Evolutionary conservation across 1,284 basidiomycete genomes (phyloP), one percentile per base, ranked within the genome.

Genomic region (Tylopilus sp.): DNA sequence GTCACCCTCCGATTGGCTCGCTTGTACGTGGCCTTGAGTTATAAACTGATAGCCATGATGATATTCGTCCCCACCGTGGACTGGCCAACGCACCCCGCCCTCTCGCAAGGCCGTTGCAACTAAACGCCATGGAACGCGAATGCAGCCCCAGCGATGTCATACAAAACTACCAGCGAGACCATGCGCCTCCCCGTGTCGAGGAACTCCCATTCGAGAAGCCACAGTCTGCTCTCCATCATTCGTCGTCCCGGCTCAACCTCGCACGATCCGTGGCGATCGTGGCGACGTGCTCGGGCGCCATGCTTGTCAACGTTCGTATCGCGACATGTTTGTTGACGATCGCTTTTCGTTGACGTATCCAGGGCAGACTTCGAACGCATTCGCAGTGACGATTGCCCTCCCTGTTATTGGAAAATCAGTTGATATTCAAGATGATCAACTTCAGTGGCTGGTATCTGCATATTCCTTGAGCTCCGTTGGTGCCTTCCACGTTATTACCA

Each of bases 391-490:
- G 0, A 81, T 89, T 40, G 74, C 84, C 0, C 69, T 91, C 2
- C 83, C 87, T 0, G 74, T 75, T 0, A 86, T 90, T 33, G 78
- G 77, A 34, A 57, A 59, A 10, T 76, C 78, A 25, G 65, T 86
- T 25, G 26, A 69, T 23, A 75, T 85, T 7, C 54, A 69, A 12
- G 68, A 78, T 48, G 69, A 75, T 35, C 62, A 74, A 29, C 66
- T 90, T 1, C 81, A 88, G 55, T 91, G 89, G 89, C 69, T 87
- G 2, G 62, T 81, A 0, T 73, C 71, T 33, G 74, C 72, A 0
- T 78, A 76, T 57, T 65, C 75, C 10, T 56, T 81, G 34, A 79
- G 75, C 46, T 76, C 74, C 26, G 77, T 76, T 43, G 46, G 74
- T 16, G 6, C 6, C 9, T 8, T 25, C 10, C 12, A 18, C 11